Evolutionary conservation across 1,284 basidiomycete genomes (phyloP), one percentile per base, ranked within the genome.

Genomic region (Anthracocystis setariae): DNA sequence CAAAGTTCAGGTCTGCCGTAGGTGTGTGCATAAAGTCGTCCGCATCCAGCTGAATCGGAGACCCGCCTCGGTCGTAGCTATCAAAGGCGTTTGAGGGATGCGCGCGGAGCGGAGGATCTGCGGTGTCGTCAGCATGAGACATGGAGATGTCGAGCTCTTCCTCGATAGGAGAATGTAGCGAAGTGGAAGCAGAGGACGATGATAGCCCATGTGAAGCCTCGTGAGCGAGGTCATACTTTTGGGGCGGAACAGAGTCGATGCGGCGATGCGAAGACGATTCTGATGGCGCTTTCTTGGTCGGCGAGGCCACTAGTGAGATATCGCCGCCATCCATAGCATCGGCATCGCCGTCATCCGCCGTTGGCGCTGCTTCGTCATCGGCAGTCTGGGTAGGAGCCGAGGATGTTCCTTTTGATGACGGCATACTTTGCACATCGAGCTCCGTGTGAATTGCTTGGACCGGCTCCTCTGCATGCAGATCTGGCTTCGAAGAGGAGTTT

Each of bases 171-270:
- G 39, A 32, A 0, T 49, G 35, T 12, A 61, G 32, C 18, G 57
- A 67, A 15, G 57, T 49, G 9, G 49, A 44, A 12, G 64, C 64
- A 33, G 61, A 37, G 12, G 53, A 50, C 17, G 45, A 40, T 10
- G 64, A 33, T 13, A 67, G 35, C 0, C 29, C 48, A 23, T n/a
- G 10, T 5, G 45, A 33, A 0, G 48, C 48, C 21, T 56, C 49
- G 7, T 39, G 38, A 3, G 47, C 18, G 20, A 74, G 38, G 13
- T 54, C 44, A 33, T 74, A 72, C 44, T 62, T 67, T 46, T 72
- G 56, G 12, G 69, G 73, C 17, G 73, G 73, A 4, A 74, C 50
- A 4, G 68, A 72, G 54, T 74, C 73, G 39, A 61, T 53, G 5
- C 73, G 58, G 9, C 57, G 57, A 43, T 67, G 64, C 12, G 43